phyloP scores from a whole-genome alignment of 1,139 yeast species.

The Petasospora fabianii region DNA sequence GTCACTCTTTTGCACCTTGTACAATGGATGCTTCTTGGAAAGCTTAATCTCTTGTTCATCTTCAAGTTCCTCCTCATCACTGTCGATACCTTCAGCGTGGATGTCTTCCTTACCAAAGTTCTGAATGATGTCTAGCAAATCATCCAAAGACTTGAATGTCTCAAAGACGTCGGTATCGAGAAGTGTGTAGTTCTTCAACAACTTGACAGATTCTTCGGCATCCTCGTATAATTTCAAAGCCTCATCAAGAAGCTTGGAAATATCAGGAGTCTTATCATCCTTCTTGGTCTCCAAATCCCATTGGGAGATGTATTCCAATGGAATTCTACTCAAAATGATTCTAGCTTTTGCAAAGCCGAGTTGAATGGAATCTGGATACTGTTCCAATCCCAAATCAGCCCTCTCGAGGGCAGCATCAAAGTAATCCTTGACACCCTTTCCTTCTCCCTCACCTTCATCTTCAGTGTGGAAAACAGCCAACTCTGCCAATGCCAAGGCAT shows the following conservation, averaged over 20 bases:
- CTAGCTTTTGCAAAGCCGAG: conserved; percentile 53
- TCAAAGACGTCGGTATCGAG: conserved; percentile 44
- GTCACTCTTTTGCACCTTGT: conserved; percentile 31
- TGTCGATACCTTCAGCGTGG: conserved; percentile 47
- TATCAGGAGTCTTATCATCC: conserved; percentile 32
- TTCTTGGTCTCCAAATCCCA: conserved; percentile 39
- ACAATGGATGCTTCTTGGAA: conserved; percentile 51
- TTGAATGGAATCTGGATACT: conserved; percentile 41
- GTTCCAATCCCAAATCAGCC: conserved; percentile 54
- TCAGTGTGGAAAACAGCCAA: conserved; percentile 52
- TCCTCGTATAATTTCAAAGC: conserved; percentile 42
- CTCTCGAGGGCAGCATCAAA: conserved; percentile 74
- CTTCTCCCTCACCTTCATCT: conserved; percentile 25
- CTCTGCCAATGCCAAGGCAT: conserved; percentile 69
- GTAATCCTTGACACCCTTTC: conserved; percentile 41
- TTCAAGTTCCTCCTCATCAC: conserved; percentile 41
- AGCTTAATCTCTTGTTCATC: conserved; percentile 40
- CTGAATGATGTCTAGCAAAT: conserved; percentile 59
- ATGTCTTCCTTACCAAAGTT: conserved; percentile 52
- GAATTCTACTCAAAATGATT: conserved; percentile 54
- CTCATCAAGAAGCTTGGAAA: conserved; percentile 33
- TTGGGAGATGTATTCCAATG: conserved; percentile 52
- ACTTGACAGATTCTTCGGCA: conserved; percentile 39
- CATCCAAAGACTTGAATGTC: conserved; percentile 55
- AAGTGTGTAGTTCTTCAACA: conserved; percentile 28